Percentiles rank a stretch among this genome's conserved stretches.
Conservation (phyloP, 2,329 filamentous ascomycete species). For the Fusarium camptoceras region DNA sequence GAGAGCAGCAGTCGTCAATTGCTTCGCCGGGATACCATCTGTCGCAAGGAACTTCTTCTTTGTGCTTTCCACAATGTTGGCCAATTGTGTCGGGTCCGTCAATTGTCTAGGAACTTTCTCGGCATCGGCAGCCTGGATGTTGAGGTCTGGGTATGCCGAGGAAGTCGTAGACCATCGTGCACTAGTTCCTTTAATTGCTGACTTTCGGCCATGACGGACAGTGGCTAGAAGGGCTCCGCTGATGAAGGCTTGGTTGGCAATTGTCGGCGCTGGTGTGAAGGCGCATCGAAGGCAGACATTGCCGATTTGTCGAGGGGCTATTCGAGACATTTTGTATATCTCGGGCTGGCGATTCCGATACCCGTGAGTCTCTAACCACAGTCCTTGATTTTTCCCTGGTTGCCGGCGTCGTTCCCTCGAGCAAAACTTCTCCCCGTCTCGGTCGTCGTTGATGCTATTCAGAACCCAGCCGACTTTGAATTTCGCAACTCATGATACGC, state of each 20-base stretch:
- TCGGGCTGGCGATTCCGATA: not conserved
- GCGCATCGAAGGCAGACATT: slow-evolving; percentile 61
- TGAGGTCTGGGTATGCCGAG: slow-evolving; percentile 35
- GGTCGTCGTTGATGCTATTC: slow-evolving; percentile 19
- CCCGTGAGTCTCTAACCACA: not conserved
- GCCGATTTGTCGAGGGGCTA: slow-evolving; percentile 48
- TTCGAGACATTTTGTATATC: slow-evolving; percentile 54
- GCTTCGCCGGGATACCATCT: slow-evolving; percentile 58
- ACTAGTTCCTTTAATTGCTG: slow-evolving; percentile 19
- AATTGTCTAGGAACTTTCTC: slow-evolving; percentile 43
- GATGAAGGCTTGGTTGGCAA: slow-evolving; percentile 42
- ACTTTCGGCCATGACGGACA: slow-evolving; percentile 23
- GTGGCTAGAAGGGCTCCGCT: slow-evolving; percentile 41
- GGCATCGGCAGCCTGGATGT: slow-evolving; percentile 27
- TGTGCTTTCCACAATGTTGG: slow-evolving; percentile 57
- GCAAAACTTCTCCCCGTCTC: slow-evolving; percentile 9
- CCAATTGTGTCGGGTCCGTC: slow-evolving; percentile 56
- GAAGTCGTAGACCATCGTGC: slow-evolving; percentile 47
- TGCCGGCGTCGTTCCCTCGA: slow-evolving; percentile 1
- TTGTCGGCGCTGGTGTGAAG: slow-evolving; percentile 47
- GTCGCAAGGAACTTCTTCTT: slow-evolving; percentile 58
- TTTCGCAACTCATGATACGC: slow-evolving; percentile 24
- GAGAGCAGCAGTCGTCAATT: slow-evolving; percentile 58
- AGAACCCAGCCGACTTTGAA: slow-evolving; percentile 23
- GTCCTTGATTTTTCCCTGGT: not conserved